A percentile compares a stretch with the other conserved stretches of the same genome.
Conservation (phyloP, 345 rosid species). For the Clausena lansium region DNA sequence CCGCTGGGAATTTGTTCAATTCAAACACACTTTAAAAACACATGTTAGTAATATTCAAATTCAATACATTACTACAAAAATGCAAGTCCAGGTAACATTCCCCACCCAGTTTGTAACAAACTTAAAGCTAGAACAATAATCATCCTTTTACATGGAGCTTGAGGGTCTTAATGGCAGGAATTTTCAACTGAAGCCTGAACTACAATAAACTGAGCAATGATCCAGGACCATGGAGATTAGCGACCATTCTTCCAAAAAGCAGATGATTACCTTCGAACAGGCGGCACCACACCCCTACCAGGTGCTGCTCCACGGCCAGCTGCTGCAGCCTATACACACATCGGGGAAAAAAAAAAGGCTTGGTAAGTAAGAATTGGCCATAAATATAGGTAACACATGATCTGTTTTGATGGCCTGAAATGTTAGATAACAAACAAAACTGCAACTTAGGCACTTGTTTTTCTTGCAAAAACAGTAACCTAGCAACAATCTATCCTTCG, state of each 20-base stretch:
- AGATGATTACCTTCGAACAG: constrained; percentile 62
- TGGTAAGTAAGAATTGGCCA: neutral
- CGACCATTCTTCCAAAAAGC: neutral
- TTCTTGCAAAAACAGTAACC: neutral
- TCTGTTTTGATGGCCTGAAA: neutral
- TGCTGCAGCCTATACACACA: constrained; percentile 55
- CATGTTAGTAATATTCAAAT: neutral
- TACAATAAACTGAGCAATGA: neutral
- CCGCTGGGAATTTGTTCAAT: neutral
- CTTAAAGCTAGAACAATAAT: neutral
- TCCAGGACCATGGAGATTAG: neutral
- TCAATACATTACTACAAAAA: constrained; percentile 5
- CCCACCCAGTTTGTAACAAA: neutral
- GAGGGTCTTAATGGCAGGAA: neutral
- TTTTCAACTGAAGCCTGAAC: neutral
- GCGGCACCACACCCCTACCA: constrained; percentile 78
- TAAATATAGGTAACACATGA: neutral
- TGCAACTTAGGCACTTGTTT: neutral
- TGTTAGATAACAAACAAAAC: neutral
- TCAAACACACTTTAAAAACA: neutral
- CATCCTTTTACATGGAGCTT: constrained; percentile 14
- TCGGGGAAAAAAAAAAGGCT: neutral
- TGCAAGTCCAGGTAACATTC: neutral
- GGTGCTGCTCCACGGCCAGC: constrained; percentile 74
- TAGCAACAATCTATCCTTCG: neutral